Base-by-base conservation (phyloP, 2,329 filamentous ascomycete species). In the Gyromitra esculenta region DNA sequence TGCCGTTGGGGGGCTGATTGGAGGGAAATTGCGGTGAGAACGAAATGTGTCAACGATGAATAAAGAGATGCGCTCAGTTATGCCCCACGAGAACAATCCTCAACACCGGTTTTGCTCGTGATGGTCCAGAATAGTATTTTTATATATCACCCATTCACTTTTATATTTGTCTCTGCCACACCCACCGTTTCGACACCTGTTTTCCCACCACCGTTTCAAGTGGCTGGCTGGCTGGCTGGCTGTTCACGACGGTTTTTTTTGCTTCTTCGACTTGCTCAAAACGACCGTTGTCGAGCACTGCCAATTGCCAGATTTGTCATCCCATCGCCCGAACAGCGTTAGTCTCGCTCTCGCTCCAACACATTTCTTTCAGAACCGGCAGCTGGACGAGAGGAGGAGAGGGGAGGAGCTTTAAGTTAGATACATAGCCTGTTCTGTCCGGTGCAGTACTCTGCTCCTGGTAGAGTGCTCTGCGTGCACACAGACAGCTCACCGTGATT, bases 11-110 rank as follows among this genome's bases (percentile, higher is more conserved):
- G 60, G 72, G 64, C 65, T 77, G 75, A 77, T 77, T 77, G 75
- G 75, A 69, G 64, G 59, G 72, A 75, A 75, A 77, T 75, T 64
- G 64, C 71, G 75, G 75, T 77, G 70, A 69, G 39, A 52, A 13
- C 56, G 54, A 56, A 64, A 50, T 71, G 73, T 64, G 66, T 71
- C 57, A 73, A 74, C 63, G 64, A 39, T 77, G 75, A 77, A 77
- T 77, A 52, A 69, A 74, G 50, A 65, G 50, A 77, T 65, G 31
- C 50, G 56, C 39, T 45, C 56, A 60, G 39, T 60, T 50, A 56
- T 62, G 2, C 18, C 37, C n/a, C 31, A 37, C 41, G 63, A 21
- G 45, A 59, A 60, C 43, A 45, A 15, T 18, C 57, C 41, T 39
- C 54, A 57, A 39, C 31, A 9, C 43, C 18, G 6, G 54, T 31